Evolutionary conservation across 495 filamentous ascomycete species (phyloP).

Genomic region (Amorphotheca resinae): DNA sequence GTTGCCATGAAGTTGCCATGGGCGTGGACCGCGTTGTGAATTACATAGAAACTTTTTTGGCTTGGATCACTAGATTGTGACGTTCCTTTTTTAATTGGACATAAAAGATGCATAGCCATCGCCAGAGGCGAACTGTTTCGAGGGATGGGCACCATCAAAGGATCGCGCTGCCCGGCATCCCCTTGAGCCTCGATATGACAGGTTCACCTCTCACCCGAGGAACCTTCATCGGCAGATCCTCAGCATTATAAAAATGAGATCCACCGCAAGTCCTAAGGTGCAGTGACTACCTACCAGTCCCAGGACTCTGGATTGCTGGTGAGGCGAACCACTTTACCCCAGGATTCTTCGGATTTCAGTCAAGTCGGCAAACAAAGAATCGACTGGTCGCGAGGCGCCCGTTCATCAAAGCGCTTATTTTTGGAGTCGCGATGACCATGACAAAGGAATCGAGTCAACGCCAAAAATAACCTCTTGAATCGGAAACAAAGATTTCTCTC

Average conservation of each 20-base stretch:
- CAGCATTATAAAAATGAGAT: constrained; percentile 6
- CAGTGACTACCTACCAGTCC: constrained; percentile 8
- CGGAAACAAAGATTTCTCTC: constrained; percentile 17
- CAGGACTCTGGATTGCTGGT: constrained; percentile 1
- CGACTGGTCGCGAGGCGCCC: constrained; percentile 15
- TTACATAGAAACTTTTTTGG: no score
- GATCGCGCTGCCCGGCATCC: constrained; percentile 17
- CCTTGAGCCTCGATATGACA: constrained; percentile 15
- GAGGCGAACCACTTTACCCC: constrained; percentile 5
- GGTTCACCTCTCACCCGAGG: constrained; percentile 1
- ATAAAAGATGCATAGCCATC: constrained; percentile 4
- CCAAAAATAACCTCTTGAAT: constrained; percentile 9
- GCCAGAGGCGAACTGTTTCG: constrained; percentile 18
- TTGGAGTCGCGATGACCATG: constrained; percentile 11
- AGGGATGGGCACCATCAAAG: constrained; percentile 22
- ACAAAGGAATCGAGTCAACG: constrained; percentile 14
- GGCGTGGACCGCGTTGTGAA: no score
- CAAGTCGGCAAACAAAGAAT: constrained; percentile 5
- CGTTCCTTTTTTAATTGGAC: no score
- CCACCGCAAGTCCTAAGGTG: constrained; percentile 15
- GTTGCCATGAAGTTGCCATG: no score
- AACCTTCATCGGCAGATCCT: constrained; percentile 4
- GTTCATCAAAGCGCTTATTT: constrained; percentile 18
- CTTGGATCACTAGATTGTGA: no score
- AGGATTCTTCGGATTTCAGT: constrained; percentile 6